Evolutionary conservation across 768 basidiomycete genomes (phyloP), one percentile per base, ranked within the genome.

Genomic region (Cytidiella melzeri): DNA sequence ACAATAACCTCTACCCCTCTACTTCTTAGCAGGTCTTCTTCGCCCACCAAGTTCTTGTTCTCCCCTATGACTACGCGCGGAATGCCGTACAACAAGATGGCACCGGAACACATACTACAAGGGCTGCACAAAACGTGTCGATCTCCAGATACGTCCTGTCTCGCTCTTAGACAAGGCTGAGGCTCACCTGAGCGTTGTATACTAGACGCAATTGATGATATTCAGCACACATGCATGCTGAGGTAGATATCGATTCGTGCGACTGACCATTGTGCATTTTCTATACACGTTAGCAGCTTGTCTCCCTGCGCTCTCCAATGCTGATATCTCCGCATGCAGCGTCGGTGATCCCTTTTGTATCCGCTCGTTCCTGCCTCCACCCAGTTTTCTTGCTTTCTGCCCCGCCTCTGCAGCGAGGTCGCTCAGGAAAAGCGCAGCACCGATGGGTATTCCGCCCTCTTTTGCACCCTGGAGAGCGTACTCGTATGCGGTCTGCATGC

Each of bases 1-100:
- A 61, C 58, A 13, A 64, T 44, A 15, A 67, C 61, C 52, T 86
- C 75, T 18, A 84, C 76, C 2, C 81, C 81, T 18, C 70, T 65
- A 12, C 59, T 62, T 30, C 67, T 70, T 13, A 86, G 68, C 18
- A 82, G 65, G 18, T 75, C 70, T 55, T 84, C 83, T 1, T 69
- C 73, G 7, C 79, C 80, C 13, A 72, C 52, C 55, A 75, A 80
- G 30, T 70, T 84, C 15, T 52, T 41, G 53, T 83, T 81, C 60
- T 84, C 83, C 15, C 81, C 82, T 41, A 85, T 77, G 10, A 86
- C 81, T 6, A 83, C 75, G 5, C 82, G 73, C 4, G 79, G 77
- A 36, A 85, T 83, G 41, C 75, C 75, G 64, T 81, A 83, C 9
- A 83, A 67, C n/a, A 80, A 51, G 21, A 81, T 76, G 1, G 81